Conservation (phyloP, 192 early-diverging fungal species). For the Gigaspora rosea region DNA sequence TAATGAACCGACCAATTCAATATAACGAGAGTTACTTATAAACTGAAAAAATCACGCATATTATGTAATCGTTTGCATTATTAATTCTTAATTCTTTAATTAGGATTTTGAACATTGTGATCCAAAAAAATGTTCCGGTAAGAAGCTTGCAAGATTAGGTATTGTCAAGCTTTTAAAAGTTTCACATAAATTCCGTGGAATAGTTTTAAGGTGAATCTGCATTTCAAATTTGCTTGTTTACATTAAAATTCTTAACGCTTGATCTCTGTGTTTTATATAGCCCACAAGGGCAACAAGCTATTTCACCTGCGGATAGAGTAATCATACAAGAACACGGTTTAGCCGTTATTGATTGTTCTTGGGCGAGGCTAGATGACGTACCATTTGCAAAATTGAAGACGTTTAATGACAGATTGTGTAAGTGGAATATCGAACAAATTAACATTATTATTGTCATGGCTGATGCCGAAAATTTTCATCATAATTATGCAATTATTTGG, state of each 20-base stretch:
- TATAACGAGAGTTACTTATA: too few species aligned
- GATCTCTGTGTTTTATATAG: slow-evolving; percentile 37
- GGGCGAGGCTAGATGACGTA: slow-evolving; percentile 93
- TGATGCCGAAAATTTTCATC: too few species aligned
- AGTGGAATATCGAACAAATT: slow-evolving; percentile 31
- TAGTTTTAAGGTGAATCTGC: slow-evolving; percentile 70
- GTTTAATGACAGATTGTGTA: slow-evolving; percentile 82
- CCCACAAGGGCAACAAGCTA: slow-evolving; percentile 83
- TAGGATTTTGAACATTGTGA: slow-evolving; percentile 99
- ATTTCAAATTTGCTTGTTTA: background rate
- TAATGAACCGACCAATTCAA: too few species aligned
- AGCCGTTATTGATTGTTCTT: slow-evolving; percentile 97
- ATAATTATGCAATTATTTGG: too few species aligned
- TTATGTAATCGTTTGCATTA: too few species aligned
- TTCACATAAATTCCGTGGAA: slow-evolving; percentile 84
- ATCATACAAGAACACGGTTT: slow-evolving; percentile 78
- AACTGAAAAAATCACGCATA: too few species aligned
- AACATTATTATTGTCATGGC: background rate
- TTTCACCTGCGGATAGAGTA: slow-evolving; percentile 81
- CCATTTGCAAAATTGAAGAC: slow-evolving; percentile 88
- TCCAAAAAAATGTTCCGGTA: slow-evolving; percentile 95
- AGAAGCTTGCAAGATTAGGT: slow-evolving; percentile 80
- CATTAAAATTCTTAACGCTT: background rate
- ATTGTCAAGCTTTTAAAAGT: slow-evolving; percentile 81
- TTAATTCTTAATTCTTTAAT: too few species aligned